These are phyloP conservation scores for Hypsizygus ulmarius DNA, from an alignment of 1,284 basidiomycete genomes.

Conservation along the genomic window DNA sequence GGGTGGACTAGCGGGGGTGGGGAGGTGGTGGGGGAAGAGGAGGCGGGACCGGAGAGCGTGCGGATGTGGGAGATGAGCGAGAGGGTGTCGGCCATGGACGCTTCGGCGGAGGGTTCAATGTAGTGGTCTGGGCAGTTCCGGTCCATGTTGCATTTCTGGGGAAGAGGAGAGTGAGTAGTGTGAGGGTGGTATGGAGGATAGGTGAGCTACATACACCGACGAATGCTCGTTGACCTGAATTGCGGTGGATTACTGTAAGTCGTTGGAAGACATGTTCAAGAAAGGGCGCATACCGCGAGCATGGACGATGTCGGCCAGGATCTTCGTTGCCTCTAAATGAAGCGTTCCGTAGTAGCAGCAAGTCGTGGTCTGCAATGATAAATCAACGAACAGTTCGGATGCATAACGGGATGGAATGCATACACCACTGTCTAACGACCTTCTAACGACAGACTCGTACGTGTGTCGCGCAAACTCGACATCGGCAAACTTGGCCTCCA, in stretches of 20 bases:
- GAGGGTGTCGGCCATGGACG: slow-evolving; percentile 60
- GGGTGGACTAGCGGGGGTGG: slow-evolving; percentile 70
- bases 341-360: slow-evolving; percentile 90
- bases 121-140: slow-evolving; percentile 72
- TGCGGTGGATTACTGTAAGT: not conserved
- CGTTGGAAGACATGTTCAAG: slow-evolving; percentile 1
- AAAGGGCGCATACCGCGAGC: slow-evolving; percentile 46
- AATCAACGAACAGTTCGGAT: not conserved
- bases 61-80: slow-evolving; percentile 73
- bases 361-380: slow-evolving; percentile 73
- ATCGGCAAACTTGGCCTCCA: slow-evolving; percentile 81
- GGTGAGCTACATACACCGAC: slow-evolving; percentile 27
- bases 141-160: slow-evolving; percentile 94
- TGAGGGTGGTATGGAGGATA: not conserved
- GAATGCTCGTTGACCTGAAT: slow-evolving; percentile 71
- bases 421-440: slow-evolving; percentile 77
- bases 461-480: slow-evolving; percentile 65
- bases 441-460: slow-evolving; percentile 74
- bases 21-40: slow-evolving; percentile 23
- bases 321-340: slow-evolving; percentile 79
- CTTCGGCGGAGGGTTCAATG: slow-evolving; percentile 59
- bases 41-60: slow-evolving; percentile 38
- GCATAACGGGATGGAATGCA: slow-evolving; percentile 27
- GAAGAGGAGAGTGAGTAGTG: not conserved
- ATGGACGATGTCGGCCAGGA: slow-evolving; percentile 77